These are phyloP conservation scores for Aspergillus hancockii DNA, from an alignment of 495 filamentous ascomycete species.

Conservation along the genomic window DNA sequence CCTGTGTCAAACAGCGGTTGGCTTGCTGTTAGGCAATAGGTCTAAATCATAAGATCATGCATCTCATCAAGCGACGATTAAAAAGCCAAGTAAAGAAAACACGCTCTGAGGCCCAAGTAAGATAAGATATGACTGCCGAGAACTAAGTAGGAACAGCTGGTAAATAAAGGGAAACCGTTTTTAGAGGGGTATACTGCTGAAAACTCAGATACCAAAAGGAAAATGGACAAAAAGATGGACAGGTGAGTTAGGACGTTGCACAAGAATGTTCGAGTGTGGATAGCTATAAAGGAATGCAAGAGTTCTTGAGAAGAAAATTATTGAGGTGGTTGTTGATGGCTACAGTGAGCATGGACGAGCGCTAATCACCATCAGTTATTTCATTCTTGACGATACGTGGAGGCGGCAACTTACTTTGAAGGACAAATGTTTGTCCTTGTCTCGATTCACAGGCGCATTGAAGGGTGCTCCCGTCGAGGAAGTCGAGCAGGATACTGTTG, in stretches of 20 bases:
- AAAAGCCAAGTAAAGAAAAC: conserved; percentile 8
- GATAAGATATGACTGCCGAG: conserved; percentile 9
- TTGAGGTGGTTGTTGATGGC: conserved; percentile 18
- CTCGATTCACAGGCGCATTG: conserved; percentile 85
- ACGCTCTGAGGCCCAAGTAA: conserved; percentile 9
- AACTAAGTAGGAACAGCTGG: conserved; percentile 16
- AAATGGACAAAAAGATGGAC: conserved; percentile 4
- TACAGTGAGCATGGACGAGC: conserved; percentile 22
- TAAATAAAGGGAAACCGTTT: conserved; percentile 25
- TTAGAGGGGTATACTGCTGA: conserved; percentile 33
- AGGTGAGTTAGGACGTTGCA: not conserved
- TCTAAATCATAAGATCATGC: conserved; percentile 19
- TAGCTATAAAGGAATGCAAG: conserved; percentile 14
- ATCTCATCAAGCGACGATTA: conserved; percentile 11
- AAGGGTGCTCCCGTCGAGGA: conserved; percentile 77
- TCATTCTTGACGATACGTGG: not conserved
- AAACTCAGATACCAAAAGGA: conserved; percentile 23
- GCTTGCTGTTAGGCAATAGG: conserved; percentile 1
- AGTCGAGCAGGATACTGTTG: conserved; percentile 82
- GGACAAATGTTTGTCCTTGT: conserved; percentile 65
- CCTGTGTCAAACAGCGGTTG: conserved; percentile 6
- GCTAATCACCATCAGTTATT: conserved; percentile 18
- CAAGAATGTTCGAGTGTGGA: conserved; percentile 5
- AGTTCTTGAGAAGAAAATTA: conserved; percentile 9
- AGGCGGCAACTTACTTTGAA: conserved; percentile 59